Evolutionary conservation across 2,329 filamentous ascomycete genomes (phyloP).

Genomic region (Botryosphaeria agaves): DNA sequence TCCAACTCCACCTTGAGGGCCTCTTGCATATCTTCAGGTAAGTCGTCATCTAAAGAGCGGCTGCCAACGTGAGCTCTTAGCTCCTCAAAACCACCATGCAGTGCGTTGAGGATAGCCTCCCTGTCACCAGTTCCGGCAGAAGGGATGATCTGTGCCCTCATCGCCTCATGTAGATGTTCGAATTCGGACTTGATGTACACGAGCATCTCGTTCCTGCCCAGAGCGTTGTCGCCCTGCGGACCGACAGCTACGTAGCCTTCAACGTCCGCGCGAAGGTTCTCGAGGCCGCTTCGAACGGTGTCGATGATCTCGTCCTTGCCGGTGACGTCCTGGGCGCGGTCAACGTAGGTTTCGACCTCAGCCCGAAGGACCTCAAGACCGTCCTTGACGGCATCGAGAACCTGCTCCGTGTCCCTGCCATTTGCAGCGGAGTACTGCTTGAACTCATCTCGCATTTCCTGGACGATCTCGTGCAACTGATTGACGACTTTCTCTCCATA

Average conservation of each 20-base stretch:
- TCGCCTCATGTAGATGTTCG: conserved; percentile 40
- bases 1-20: conserved; percentile 71
- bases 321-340: conserved; percentile 49
- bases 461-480: conserved; percentile 39
- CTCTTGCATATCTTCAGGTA: conserved; percentile 36
- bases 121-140: conserved; percentile 12
- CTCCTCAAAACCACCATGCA: conserved; percentile 21
- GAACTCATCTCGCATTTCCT: conserved; percentile 45
- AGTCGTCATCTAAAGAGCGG: conserved; percentile 17
- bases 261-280: conserved; percentile 43
- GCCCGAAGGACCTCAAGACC: conserved; percentile 64
- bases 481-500: conserved; percentile 42
- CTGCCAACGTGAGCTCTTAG: conserved; percentile 22
- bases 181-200: conserved; percentile 38
- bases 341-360: conserved; percentile 69
- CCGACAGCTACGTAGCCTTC: conserved; percentile 32
- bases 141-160: conserved; percentile 28
- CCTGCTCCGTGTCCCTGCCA: conserved; percentile 70
- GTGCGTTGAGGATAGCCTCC: conserved; percentile 19
- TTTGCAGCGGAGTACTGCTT: conserved; percentile 68
- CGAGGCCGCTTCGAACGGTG: conserved; percentile 45
- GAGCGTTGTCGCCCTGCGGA: conserved; percentile 22
- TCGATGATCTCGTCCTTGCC: conserved; percentile 67
- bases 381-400: conserved; percentile 74
- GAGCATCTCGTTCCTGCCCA: conserved; percentile 26